These are phyloP conservation scores for Cyamopsis tetragonoloba DNA, from an alignment of 306 rosid species.

Conservation along the genomic window DNA sequence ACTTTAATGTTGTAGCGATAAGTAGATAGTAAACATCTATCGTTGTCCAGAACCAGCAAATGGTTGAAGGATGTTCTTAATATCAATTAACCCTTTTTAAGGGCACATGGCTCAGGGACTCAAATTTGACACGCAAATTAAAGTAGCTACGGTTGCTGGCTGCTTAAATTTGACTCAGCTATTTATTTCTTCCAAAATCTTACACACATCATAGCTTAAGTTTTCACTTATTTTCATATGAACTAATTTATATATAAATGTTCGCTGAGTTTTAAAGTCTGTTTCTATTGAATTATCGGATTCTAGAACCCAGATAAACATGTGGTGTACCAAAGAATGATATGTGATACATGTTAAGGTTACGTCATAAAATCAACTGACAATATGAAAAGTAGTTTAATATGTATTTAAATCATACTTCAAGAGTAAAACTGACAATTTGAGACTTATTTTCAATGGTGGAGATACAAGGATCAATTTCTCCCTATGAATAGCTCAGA, in stretches of 20 bases:
- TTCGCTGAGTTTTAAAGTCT: no score
- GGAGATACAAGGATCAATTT: no score
- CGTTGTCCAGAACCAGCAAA: slow-evolving; percentile 5
- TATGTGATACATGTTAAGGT: no score
- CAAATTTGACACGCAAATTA: not conserved
- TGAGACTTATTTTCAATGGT: no score
- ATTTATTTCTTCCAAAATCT: not conserved
- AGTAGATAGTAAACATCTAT: not conserved
- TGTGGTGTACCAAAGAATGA: no score
- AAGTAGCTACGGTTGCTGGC: not conserved
- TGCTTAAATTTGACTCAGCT: not conserved
- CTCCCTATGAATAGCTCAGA: not conserved
- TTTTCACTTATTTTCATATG: not conserved
- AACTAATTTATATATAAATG: not conserved
- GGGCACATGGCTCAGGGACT: not conserved
- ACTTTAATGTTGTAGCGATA: not conserved
- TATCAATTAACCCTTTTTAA: not conserved
- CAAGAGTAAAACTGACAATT: no score
- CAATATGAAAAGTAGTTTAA: no score
- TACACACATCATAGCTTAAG: not conserved
- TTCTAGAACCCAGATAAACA: no score
- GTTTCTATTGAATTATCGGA: no score
- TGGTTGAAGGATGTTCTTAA: not conserved
- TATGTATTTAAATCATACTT: no score
- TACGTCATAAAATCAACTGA: no score